phyloP scores from a whole-genome alignment of 805 yeast species.

The Candida andamanensis region DNA sequence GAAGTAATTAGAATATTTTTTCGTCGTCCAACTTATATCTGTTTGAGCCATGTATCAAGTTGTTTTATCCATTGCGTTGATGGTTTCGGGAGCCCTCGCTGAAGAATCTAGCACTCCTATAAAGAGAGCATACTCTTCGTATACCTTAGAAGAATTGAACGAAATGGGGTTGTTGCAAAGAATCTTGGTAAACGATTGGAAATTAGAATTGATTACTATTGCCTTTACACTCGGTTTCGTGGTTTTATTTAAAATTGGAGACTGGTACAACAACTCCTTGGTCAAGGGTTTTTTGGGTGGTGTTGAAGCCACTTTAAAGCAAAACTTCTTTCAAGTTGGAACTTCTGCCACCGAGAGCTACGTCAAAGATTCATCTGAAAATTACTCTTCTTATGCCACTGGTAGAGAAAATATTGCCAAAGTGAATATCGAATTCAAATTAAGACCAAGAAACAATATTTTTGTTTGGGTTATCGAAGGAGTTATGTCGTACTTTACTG shows the following conservation, averaged over 20 bases:
- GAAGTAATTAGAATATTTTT: too few species aligned
- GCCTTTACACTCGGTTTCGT: constrained; percentile 47
- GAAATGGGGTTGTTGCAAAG: constrained; percentile 58
- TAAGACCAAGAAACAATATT: constrained; percentile 77
- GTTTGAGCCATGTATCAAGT: constrained; percentile 2
- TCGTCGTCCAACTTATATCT: too few species aligned
- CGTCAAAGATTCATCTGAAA: constrained; percentile 59
- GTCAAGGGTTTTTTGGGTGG: constrained; percentile 52
- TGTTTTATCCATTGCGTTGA: constrained; percentile 5
- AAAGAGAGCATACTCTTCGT: constrained; percentile 17
- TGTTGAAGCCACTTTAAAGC: constrained; percentile 47
- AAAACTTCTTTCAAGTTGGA: constrained; percentile 79
- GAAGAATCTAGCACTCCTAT: constrained; percentile 2
- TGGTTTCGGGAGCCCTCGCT: constrained; percentile 5
- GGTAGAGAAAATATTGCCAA: constrained; percentile 78
- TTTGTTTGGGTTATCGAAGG: constrained; percentile 63
- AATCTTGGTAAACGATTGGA: constrained; percentile 65
- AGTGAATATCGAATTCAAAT: constrained; percentile 53
- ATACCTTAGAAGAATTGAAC: constrained; percentile 50
- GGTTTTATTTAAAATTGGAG: constrained; percentile 54
- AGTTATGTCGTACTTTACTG: constrained; percentile 51
- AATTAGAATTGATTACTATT: constrained; percentile 57
- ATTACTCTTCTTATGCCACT: constrained; percentile 71
- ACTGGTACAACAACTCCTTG: constrained; percentile 47
- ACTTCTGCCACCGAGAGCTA: constrained; percentile 40